Conservation (phyloP, 495 filamentous ascomycete genomes). For the Neurospora sp. region DNA sequence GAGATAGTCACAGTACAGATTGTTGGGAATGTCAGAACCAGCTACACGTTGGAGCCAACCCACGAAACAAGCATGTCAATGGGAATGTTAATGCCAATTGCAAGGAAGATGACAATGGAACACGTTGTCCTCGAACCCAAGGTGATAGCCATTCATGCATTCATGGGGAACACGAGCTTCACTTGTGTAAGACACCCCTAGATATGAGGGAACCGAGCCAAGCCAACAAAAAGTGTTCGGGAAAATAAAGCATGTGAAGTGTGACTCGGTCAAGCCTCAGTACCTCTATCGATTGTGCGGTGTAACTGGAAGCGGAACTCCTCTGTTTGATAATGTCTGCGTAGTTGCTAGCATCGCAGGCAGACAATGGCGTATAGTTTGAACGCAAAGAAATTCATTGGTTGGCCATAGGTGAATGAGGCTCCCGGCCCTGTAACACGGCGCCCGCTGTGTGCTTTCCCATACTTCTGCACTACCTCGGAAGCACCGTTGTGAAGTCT, state of each 20-base stretch:
- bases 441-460: not conserved
- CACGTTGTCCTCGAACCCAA: not conserved
- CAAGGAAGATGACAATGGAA: not conserved
- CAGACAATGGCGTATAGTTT: not conserved
- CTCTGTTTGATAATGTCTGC: not conserved
- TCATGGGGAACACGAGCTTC: not conserved
- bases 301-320: not conserved
- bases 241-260: not conserved
- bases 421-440: not conserved
- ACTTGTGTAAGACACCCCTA: not conserved
- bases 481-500: not conserved
- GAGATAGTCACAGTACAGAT: not conserved
- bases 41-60: not conserved
- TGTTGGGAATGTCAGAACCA: not conserved
- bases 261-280: not conserved
- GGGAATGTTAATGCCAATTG: not conserved
- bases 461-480: not conserved
- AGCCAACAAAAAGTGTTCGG: not conserved
- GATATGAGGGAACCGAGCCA: not conserved
- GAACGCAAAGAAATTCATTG: not conserved
- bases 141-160: not conserved
- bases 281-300: not conserved
- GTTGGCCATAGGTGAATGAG: not conserved
- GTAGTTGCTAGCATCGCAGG: not conserved
- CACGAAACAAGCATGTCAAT: not conserved